Base-by-base conservation (phyloP, 1,284 basidiomycete genomes). In the Fomitopsis betulina region DNA sequence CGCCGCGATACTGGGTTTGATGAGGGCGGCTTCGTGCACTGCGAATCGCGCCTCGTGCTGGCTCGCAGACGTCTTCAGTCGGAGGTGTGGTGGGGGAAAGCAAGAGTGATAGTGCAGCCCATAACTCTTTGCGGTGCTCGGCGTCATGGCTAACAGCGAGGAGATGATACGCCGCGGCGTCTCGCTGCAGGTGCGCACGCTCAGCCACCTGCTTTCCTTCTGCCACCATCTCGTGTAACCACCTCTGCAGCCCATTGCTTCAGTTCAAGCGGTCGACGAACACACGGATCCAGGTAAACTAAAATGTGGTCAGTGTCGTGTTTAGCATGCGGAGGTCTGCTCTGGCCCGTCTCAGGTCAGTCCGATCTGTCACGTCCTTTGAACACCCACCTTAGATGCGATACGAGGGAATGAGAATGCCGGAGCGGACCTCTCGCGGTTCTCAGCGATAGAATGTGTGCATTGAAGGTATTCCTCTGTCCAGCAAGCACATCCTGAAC, bases 401-500 rank as follows among this genome's bases (percentile, higher is more conserved):
- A n/a, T 43, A 15, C 35, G 45, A 30, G 45, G 32, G 5, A 12
- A 2, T 12, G 45, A 30, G 45, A 9, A 47, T 30, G 45, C 43
- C 42, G 49, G 50, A 53, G 56, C 9, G 40, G 56, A 52, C 47
- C 47, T 50, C 47, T 49, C 15, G 25, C 49, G 13, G 10, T 17
- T 50, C 32, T 6, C 25, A 9, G 55, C 12, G 33, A 3, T 37
- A 37, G 21, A 30, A 50, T 32, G 13, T 53, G 27, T 25, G 49
- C 39, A 33, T 57, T 51, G 49, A 43, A 55, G 17, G 3, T 39
- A 27, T 38, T 49, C 55, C 35, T 63, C 54, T 33, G 27, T 38
- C 17, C 62, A 96, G 93, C 79, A 95, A 96, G 79, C 94, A 96
- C 70, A 82, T 97, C 61, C 78, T 97, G 57, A 97, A 97, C 73